Base-by-base conservation (phyloP, 148 eudicot genomes). In the Persicaria maculosa region DNA sequence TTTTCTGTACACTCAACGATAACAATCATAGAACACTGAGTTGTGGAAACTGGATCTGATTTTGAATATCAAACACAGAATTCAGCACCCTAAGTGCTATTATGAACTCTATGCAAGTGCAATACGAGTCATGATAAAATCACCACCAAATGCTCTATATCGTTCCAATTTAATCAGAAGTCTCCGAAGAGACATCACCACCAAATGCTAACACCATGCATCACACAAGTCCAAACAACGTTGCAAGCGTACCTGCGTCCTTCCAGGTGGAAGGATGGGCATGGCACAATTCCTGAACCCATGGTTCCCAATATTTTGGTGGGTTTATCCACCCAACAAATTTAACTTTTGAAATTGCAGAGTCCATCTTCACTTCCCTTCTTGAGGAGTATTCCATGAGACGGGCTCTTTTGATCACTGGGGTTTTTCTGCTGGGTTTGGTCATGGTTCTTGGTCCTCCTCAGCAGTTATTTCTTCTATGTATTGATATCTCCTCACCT, bases 241-340 rank as follows among this genome's bases (percentile, higher is more conserved):
- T 53, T 53, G 9, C 43, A 25, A 2, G 6, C 15, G 4, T 61
- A 61, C 68, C 44, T 22, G 68, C 44, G 31, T 61, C 10, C 9
- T 61, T 61, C 68, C 68, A 61, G 44, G 68, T 61, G 68, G 68
- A 61, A 31, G 31, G 25, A 61, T 61, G 68, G n/a, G 31, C 16
- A 61, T 6, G 11, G 7, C 68, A 25, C 40, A 61, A 14, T 61
- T 61, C 12, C 68, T 9, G 44, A 25, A 31, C 16, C 68, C 68
- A 61, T 31, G 14, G 68, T 31, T 31, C 68, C 68, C 68, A 61
- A 61, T 61, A 15, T 25, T 6, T 61, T 4, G 43, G 44, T 0
- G 68, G 68, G 16, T 11, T 25, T 10, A 2, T 25, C 68, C 68
- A 31, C 22, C 68, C 64, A 19, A 58, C 64, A 58, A 58, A 6